Evolutionary conservation across 345 rosid genomes (phyloP), one percentile per base, ranked within the genome.

Genomic region (Acer negundo): DNA sequence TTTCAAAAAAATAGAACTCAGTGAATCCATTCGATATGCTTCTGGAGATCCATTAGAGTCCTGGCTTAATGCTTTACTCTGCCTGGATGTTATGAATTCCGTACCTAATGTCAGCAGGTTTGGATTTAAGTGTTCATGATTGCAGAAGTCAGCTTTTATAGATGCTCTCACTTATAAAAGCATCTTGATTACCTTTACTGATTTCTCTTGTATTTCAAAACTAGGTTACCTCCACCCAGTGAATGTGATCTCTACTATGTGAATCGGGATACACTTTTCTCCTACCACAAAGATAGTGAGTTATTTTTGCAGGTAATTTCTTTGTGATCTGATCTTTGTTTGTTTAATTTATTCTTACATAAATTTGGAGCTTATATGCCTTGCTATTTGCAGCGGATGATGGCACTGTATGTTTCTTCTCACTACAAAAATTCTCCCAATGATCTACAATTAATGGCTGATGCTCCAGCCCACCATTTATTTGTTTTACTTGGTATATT

Each of bases 381-480:
- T 68, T 69, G 19, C 40, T 73, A 59, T 70, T 28, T 86, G 85
- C 95, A 96, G 99, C 87, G 99, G 77, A 93, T 91, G 97, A 92
- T 96, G 99, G 95, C 98, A 62, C 87, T 96, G 42, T 90, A 87
- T 78, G 99, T 96, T 75, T 87, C 99, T 62, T 96, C 99, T 80
- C 99, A 96, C 86, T 96, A 96, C 78, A 96, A 94, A 82, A 96
- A 96, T 81, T 96, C 99, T 65, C 99, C 99, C 11, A 96, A 96
- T 82, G 99, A 96, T 84, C 89, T 96, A 67, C 99, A 94, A 82
- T 82, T 96, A 24, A 85, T 96, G 90, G 98, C 98, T 63, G 99
- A 96, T 91, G 99, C 99, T 86, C 99, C 98, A 20, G 98, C 99
- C 61, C 99, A 96, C 83, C 99, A 94, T 86, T 86, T 96, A 74